Base-by-base conservation (phyloP, 352 stramenopile genomes). In the Thalassiosira livingstoniorum region DNA sequence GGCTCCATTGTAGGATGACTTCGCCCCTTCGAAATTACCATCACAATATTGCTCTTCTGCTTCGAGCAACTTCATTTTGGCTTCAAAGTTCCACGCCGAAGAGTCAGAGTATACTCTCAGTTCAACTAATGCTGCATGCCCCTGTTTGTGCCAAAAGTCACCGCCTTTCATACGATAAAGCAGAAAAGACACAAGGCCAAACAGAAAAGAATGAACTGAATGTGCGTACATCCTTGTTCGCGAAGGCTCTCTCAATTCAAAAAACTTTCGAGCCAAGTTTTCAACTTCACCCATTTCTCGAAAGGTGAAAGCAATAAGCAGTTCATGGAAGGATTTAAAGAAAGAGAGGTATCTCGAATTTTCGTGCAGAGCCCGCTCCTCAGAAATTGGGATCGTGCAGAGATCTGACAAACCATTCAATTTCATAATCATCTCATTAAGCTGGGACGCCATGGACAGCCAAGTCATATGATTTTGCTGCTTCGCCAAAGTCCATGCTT, bases 41-140 rank as follows among this genome's bases (percentile, higher is more conserved):
- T 60, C 2, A 13, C 54, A 47, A 32, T 57, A 68, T 21, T 31
- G 11, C 34, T 77, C 68, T 39, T 77, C 68, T 13, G 68, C 68
- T 31, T 68, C 23, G 21, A 77, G 68, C 25, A 77, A 53, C 1
- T 57, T 42, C 4, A 39, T 29, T 29, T 68, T 77, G 29, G 67
- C n/a, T 23, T 61, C 35, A 53, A 68, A 77, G 42, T 77, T 77
- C 23, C n/a, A 47, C 18, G 11, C 11, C 7, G 39, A 68, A 7
- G 2, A 13, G 4, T 67, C 5, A n/a, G 32, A 5, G n/a, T 11
- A 43, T 58, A 51, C 13, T 15, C 25, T 18, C 71, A 57, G 7
- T 21, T 18, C 37, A 54, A 3, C 43, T 67, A 72, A 7, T 4
- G 25, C 37, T 39, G 2, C n/a, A 3, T 51, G 4, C 60, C 62